Evolutionary conservation across 176 grass and related monocot species (phyloP), one percentile per base, ranked within the genome.

Genomic region (Dactylis glomerata): DNA sequence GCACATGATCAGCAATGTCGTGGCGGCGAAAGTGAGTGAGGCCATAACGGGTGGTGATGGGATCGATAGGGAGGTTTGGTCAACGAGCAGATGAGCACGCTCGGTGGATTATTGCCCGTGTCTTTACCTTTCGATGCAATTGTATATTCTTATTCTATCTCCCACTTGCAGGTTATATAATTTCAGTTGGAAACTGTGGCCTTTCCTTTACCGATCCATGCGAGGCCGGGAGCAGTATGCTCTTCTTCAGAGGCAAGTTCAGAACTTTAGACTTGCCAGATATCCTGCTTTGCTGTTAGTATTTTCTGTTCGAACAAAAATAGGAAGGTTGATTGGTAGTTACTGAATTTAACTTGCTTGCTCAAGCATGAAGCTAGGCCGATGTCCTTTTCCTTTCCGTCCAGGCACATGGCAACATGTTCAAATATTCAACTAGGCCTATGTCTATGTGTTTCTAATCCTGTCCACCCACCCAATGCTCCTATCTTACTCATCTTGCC

Each of bases 61-160:
- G 12, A 3, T 8, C 3, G 65, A 73, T 44, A 2, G 46, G 45
- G 50, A 51, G 68, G 78, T 81, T 85, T 33, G 83, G 83, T 89
- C 83, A 81, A 77, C 37, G 65, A 51, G 50, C 49, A 87, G 52
- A 44, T 31, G 57, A 89, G 82, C 82, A 51, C 72, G 38, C 81
- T 14, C 74, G 3, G 12, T 76, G 62, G 69, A 87, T 42, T 10
- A 50, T 63, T 41, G 54, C 41, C 66, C 31, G 42, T 22, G 24
- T 24, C 13, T 75, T 75, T 41, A 36, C 61, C 71, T 14, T 65
- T 42, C 49, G 47, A 22, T 56, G 56, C 51, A 87, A 36, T 76
- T 76, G 49, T 51, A 51, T 51, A 51, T 51, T 51, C 47, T 19
- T 42, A 6, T 14, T 83, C 49, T 46, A 16, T 67, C 36, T 30